Percentiles rank a stretch among this genome's conserved stretches.
phyloP scores from a whole-genome alignment of 2,329 filamentous ascomycete genomes.

The Lasiodiplodia theobromae region DNA sequence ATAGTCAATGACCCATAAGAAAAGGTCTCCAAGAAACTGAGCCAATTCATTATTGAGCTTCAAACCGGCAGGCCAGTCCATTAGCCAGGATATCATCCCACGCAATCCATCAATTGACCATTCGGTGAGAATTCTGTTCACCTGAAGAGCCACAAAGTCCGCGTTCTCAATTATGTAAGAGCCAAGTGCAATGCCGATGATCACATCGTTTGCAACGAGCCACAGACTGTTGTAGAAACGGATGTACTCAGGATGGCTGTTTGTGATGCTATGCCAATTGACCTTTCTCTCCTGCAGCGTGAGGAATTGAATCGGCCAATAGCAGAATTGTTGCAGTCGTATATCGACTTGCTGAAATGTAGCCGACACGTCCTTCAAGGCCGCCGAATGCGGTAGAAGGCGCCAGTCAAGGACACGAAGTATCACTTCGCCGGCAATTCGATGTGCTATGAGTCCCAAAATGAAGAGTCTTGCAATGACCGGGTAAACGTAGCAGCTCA shows the following conservation, averaged over 20 bases:
- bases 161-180: constrained; percentile 98
- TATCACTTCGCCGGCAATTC: constrained; percentile 80
- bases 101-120: constrained; percentile 91
- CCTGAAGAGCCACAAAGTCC: constrained; percentile 78
- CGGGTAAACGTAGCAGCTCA: constrained; percentile 79
- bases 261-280: constrained; percentile 95
- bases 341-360: constrained; percentile 98
- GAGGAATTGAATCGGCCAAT: constrained; percentile 97
- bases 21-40: constrained; percentile 91
- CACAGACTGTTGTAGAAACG: constrained; percentile 98
- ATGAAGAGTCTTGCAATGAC: constrained; percentile 75
- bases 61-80: constrained; percentile 91
- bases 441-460: constrained; percentile 78
- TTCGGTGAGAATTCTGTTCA: constrained; percentile 75
- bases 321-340: constrained; percentile 95
- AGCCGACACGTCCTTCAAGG: constrained; percentile 93
- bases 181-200: constrained; percentile 94
- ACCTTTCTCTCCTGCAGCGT: constrained; percentile 87
- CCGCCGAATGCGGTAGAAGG: constrained; percentile 76
- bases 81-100: constrained; percentile 91
- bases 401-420: constrained; percentile 86
- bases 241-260: constrained; percentile 96
- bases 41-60: constrained; percentile 96
- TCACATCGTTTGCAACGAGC: constrained; percentile 98
- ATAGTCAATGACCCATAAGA: constrained; percentile 98